Base-by-base conservation (phyloP, 2,329 filamentous ascomycete genomes). In the Bipolaris gigantea region DNA sequence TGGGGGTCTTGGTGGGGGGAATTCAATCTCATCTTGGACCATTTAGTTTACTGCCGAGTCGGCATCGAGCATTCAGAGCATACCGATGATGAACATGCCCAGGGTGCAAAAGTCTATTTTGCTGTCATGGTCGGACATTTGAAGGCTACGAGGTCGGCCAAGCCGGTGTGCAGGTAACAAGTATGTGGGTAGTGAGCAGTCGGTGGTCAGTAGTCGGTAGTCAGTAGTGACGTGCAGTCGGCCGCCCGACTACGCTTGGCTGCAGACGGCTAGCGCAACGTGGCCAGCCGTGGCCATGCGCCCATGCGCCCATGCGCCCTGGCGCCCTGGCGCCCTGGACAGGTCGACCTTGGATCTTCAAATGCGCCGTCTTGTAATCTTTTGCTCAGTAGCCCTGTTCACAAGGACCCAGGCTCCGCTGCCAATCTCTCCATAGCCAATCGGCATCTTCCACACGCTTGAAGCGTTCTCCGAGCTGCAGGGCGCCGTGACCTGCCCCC, bases 1-100 rank as follows among this genome's bases (percentile, higher is more conserved):
- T 11, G 88, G 81, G 4, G 87, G 83, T 51, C 78, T 86, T 38
- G 88, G 85, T 3, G 87, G 86, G 30, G 84, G 80, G 67, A 91
- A 96, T 65, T 97, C 89, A 66, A 97, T 97, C 56, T 97, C 90
- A 79, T 97, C 92, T 93, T 47, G 23, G 16, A 23, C 77, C 21
- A 33, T 36, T 54, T 18, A 54, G 51, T 34, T 19, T 30, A 33
- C 15, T 45, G 35, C 16, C 15, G 44, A 48, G 16, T 51, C 56
- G 59, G 57, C 65, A 48, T 50, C 23, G 43, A 21, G 36, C 39
- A 25, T 49, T 66, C 62, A 42, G 19, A 2, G 35, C 44, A 33
- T 77, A 83, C 83, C 83, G 55, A 86, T 82, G 57, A 85, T 85
- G 74, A 85, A 85, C 84, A 86, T 86, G 65, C 83, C 83, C 55